These are phyloP conservation scores for Metschnikowia colocasiae DNA, from an alignment of 805 yeast species.

Conservation along the genomic window DNA sequence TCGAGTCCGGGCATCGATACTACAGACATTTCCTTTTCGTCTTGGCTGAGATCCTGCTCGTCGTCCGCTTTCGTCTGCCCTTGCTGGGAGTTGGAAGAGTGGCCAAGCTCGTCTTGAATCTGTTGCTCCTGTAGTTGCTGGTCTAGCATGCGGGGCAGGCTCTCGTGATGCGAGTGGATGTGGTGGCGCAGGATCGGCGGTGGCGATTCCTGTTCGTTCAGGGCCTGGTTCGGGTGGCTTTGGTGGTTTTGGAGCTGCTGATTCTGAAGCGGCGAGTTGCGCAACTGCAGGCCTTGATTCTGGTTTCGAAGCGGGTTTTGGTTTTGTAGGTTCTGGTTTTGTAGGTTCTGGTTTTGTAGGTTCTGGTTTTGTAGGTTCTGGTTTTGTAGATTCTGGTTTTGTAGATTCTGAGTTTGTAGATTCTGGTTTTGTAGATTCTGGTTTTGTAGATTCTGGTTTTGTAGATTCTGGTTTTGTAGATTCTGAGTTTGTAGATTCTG, in stretches of 20 bases:
- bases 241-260: background rate
- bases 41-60: constrained; percentile 3
- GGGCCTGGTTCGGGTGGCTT: background rate
- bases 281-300: background rate
- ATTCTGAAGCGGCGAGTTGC: background rate
- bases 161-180: background rate
- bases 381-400: background rate
- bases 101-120: background rate
- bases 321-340: background rate
- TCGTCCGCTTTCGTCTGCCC: constrained; percentile 5
- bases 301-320: background rate
- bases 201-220: background rate
- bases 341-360: no score
- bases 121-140: constrained; percentile 4
- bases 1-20: constrained; percentile 18
- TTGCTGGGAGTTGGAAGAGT: background rate
- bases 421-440: background rate
- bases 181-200: background rate
- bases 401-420: background rate
- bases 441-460: background rate
- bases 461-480: background rate
- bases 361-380: no score
- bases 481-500: background rate
- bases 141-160: constrained; percentile 1
- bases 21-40: constrained; percentile 8